These are phyloP conservation scores for Penicillium brasilianum DNA, from an alignment of 2,329 filamentous ascomycete species.

Conservation along the genomic window DNA sequence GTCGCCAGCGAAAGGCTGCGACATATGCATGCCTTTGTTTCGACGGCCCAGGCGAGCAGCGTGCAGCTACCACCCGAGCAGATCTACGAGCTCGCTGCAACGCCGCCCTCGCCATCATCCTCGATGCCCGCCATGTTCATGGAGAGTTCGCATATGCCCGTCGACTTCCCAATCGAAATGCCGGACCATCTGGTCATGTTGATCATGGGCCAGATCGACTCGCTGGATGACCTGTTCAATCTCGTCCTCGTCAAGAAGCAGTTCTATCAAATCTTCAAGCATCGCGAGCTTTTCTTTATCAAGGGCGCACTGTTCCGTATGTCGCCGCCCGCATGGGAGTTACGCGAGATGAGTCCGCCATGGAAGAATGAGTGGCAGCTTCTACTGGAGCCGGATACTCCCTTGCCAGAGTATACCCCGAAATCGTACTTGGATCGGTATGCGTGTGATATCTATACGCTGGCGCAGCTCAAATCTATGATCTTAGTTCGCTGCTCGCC, in stretches of 20 bases:
- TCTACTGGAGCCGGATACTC: conserved; percentile 52
- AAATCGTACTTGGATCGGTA: conserved; percentile 58
- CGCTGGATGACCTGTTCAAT: conserved; percentile 61
- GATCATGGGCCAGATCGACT: conserved; percentile 57
- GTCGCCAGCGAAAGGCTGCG: conserved; percentile 28
- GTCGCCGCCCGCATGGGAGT: conserved; percentile 65
- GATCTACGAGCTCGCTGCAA: conserved; percentile 43
- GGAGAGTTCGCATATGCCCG: conserved; percentile 22
- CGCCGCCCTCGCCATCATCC: conserved; percentile 27
- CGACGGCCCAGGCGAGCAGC: conserved; percentile 29
- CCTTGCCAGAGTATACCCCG: conserved; percentile 59
- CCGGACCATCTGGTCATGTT: conserved; percentile 58
- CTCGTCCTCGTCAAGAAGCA: conserved; percentile 59
- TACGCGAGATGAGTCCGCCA: conserved; percentile 62
- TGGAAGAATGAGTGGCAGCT: conserved; percentile 50
- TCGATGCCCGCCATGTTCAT: conserved; percentile 2
- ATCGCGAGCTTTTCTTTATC: conserved; percentile 60
- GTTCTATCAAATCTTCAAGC: conserved; percentile 64
- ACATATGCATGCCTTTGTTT: conserved; percentile 20
- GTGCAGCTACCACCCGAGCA: conserved; percentile 27
- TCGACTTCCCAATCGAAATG: conserved; percentile 46
- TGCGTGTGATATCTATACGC: conserved; percentile 58
- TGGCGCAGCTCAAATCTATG: conserved; percentile 60
- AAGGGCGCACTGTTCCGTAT: conserved; percentile 57
- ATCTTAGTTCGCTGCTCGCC: conserved; percentile 62